Percentiles rank a stretch among this genome's conserved stretches.
phyloP scores from a whole-genome alignment of 164 flowering plant species.

The Cinnamomum micranthum region DNA sequence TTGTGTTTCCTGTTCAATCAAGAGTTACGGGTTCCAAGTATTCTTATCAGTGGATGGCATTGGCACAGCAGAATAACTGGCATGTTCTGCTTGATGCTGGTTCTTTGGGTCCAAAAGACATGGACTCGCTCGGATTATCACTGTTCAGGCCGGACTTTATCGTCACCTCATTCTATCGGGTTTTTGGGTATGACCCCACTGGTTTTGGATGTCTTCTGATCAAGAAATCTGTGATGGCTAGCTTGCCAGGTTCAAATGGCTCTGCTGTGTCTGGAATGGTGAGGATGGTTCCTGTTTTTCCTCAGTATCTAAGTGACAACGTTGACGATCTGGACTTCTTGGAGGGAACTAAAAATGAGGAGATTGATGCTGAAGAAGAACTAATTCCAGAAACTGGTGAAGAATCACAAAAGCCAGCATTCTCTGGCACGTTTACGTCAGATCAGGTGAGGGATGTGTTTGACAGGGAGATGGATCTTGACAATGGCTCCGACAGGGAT shows the following conservation, averaged over 20 bases:
- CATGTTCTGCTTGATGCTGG: slow-evolving; percentile 88
- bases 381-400: slow-evolving; percentile 24
- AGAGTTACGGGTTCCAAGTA: slow-evolving; percentile 78
- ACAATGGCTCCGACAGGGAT: slow-evolving; percentile 63
- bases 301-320: slow-evolving; percentile 57
- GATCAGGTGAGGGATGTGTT: slow-evolving; percentile 66
- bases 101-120: slow-evolving; percentile 88
- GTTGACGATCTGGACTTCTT: slow-evolving; percentile 48
- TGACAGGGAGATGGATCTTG: slow-evolving; percentile 59
- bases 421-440: slow-evolving; percentile 62
- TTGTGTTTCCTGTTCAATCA: slow-evolving; percentile 89
- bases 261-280: slow-evolving; percentile 65
- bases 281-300: slow-evolving; percentile 54
- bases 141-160: slow-evolving; percentile 82
- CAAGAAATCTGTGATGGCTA: slow-evolving; percentile 71
- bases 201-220: slow-evolving; percentile 84
- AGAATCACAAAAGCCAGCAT: slow-evolving; percentile 57
- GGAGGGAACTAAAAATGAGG: slow-evolving; percentile 34
- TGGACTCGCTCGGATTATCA: slow-evolving; percentile 89
- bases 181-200: slow-evolving; percentile 82
- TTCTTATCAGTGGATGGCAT: slow-evolving; percentile 83
- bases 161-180: slow-evolving; percentile 72
- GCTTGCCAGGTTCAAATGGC: slow-evolving; percentile 49
- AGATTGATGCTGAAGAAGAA: slow-evolving; percentile 28
- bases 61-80: slow-evolving; percentile 89